Evolutionary conservation across 768 basidiomycete species (phyloP).

Genomic region (Termitomyces sp.): DNA sequence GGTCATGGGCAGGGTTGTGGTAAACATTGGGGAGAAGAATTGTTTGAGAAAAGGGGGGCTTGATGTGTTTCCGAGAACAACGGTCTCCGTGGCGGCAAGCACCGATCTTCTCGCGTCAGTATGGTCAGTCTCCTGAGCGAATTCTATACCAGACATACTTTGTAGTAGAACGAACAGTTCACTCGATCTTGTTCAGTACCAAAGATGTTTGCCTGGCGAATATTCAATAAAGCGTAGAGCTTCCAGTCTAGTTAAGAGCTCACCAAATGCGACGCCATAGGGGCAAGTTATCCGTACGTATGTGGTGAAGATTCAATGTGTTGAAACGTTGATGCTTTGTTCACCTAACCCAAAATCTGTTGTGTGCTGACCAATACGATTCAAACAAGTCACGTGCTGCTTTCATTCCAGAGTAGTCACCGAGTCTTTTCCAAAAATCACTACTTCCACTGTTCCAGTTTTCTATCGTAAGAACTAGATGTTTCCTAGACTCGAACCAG

Average conservation of each 20-base stretch:
- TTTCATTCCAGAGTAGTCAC: too few species aligned
- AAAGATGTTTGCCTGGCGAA: slow-evolving; percentile 84
- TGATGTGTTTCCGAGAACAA: slow-evolving; percentile 97
- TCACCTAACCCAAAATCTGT: not conserved
- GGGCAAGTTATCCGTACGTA: not conserved
- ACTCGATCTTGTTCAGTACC: slow-evolving; percentile 94
- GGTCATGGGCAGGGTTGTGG: slow-evolving; percentile 95
- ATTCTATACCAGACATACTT: slow-evolving; percentile 46
- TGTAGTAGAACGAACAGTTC: slow-evolving; percentile 99
- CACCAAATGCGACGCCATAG: slow-evolving; percentile 80
- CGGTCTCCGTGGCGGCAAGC: slow-evolving; percentile 98
- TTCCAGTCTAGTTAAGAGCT: slow-evolving; percentile 19
- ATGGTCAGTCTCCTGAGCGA: slow-evolving; percentile 10
- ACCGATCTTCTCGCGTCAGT: slow-evolving; percentile 68
- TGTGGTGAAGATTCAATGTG: not conserved
- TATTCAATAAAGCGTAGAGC: not conserved
- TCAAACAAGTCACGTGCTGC: not conserved
- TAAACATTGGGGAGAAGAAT: slow-evolving; percentile 97
- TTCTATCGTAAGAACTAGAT: too few species aligned
- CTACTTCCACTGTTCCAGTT: too few species aligned
- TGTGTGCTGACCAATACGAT: not conserved
- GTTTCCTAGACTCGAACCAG: too few species aligned
- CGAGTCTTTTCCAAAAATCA: too few species aligned
- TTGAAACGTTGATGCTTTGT: too few species aligned
- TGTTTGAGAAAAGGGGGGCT: slow-evolving; percentile 96